Evolutionary conservation across 306 rosid genomes (phyloP).

Genomic region (Trifolium subterraneum): DNA sequence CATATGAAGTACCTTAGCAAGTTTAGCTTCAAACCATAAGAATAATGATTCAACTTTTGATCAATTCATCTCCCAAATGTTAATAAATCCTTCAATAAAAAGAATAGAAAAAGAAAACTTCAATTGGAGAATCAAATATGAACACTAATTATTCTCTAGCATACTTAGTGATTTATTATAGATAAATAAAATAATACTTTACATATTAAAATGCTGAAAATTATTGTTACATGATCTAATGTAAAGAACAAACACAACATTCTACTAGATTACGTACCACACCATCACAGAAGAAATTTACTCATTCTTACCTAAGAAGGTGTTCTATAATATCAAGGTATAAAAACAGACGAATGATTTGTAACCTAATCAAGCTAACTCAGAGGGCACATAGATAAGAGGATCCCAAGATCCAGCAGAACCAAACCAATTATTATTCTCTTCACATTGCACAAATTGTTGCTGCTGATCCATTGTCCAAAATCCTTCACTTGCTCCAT

Average conservation of each 20-base stretch:
- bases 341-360: conserved; percentile 30
- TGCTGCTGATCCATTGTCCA: conserved; percentile 50
- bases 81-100: conserved; percentile 22
- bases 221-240: neutral
- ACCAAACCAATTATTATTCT: conserved; percentile 44
- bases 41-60: conserved; percentile 12
- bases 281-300: neutral
- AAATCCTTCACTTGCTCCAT: conserved; percentile 38
- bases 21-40: conserved; percentile 8
- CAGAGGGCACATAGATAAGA: conserved; percentile 48
- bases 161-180: neutral
- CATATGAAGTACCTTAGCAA: neutral
- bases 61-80: neutral
- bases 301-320: conserved; percentile 15
- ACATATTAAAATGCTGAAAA: conserved; percentile 28
- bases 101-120: neutral
- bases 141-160: neutral
- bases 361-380: conserved; percentile 48
- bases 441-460: conserved; percentile 49
- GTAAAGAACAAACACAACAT: conserved; percentile 17
- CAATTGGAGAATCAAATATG: neutral
- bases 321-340: conserved; percentile 4
- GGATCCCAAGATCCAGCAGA: conserved; percentile 56
- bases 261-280: neutral
- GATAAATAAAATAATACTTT: conserved; percentile 17